Evolutionary conservation across 1,284 basidiomycete genomes (phyloP).

Genomic region (Trichosporon sp.): DNA sequence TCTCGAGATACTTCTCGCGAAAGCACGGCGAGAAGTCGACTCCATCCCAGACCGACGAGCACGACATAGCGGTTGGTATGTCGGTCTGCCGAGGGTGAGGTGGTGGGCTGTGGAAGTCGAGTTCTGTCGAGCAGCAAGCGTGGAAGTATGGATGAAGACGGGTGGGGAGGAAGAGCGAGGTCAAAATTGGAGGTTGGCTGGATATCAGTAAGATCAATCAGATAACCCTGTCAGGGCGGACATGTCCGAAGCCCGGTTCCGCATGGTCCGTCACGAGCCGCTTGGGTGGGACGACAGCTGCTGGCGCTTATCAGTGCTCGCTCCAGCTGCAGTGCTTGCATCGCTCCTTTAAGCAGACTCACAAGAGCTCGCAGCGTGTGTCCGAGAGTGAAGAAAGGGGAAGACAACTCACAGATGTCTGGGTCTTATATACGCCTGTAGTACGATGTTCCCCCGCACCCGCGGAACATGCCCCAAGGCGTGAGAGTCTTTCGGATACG

Average conservation of each 20-base stretch:
- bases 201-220: not conserved
- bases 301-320: not conserved
- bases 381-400: not conserved
- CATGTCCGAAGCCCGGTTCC: constrained; percentile 1
- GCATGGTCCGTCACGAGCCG: not conserved
- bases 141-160: not conserved
- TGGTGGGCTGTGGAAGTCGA: not conserved
- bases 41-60: constrained; percentile 54
- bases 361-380: not conserved
- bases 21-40: constrained; percentile 56
- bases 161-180: not conserved
- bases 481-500: not conserved
- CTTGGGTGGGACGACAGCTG: not conserved
- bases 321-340: not conserved
- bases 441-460: not conserved
- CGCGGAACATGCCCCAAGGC: not conserved
- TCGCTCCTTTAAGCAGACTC: not conserved
- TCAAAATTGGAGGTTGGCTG: constrained; percentile 15
- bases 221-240: constrained; percentile 13
- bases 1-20: constrained; percentile 43
- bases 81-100: not conserved
- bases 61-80: not conserved
- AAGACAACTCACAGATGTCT: not conserved
- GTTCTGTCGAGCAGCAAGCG: no score
- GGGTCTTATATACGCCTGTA: not conserved